These are phyloP conservation scores for Trypanosoma theileri DNA, from an alignment of 208 protist genomes.

Conservation along the genomic window DNA sequence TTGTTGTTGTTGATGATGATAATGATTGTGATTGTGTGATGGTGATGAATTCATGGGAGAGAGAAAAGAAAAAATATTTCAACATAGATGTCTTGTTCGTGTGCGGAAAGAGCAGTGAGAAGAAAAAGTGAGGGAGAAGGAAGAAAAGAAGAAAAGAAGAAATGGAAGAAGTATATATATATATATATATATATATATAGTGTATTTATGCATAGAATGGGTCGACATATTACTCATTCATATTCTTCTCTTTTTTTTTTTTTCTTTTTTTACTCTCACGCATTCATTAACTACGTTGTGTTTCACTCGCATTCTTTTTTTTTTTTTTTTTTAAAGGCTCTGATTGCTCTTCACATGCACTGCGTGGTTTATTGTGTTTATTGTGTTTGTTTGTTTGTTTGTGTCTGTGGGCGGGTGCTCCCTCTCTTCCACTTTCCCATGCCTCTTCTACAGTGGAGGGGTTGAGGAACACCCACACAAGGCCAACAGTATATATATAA, in stretches of 20 bases:
- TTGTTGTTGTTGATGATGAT: too few relatives aligned
- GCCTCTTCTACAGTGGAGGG: neutral
- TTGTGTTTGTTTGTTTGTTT: neutral
- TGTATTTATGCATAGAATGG: slow-evolving; percentile 15
- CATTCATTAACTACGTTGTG: too few relatives aligned
- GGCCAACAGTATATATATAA: neutral
- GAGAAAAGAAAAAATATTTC: slow-evolving; percentile 1
- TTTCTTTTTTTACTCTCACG: too few relatives aligned
- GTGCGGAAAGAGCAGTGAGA: neutral
- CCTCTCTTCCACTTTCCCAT: neutral
- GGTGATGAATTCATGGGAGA: neutral
- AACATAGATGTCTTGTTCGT: neutral
- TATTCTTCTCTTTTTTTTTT: slow-evolving; percentile 1
- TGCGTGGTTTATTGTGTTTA: neutral
- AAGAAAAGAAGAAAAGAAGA: slow-evolving; percentile 5
- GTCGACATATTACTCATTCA: neutral
- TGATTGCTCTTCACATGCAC: neutral
- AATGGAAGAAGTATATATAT: neutral
- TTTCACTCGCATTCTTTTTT: neutral
- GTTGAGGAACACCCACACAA: neutral
- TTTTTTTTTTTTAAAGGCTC: neutral
- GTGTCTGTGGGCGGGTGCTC: neutral
- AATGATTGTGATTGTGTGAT: neutral
- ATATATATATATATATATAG: neutral
- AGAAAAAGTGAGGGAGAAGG: neutral